Evolutionary conservation across 345 rosid species (phyloP).

Genomic region (Salix suchowensis): DNA sequence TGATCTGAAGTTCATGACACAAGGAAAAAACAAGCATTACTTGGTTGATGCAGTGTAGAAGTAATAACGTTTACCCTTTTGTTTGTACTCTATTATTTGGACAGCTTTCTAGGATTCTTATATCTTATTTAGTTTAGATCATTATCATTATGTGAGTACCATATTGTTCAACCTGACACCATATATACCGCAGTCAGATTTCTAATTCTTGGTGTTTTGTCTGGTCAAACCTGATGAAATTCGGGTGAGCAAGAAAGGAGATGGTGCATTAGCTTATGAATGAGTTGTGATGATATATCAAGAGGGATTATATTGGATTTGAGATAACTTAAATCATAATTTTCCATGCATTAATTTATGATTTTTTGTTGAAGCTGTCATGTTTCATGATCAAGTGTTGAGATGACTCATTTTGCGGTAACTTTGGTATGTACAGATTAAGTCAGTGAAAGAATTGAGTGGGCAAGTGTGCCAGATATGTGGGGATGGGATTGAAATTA

Average conservation of each 20-base stretch:
- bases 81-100: neutral
- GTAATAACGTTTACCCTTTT: neutral
- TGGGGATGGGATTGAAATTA: constrained; percentile 77
- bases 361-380: neutral
- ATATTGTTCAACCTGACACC: neutral
- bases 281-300: neutral
- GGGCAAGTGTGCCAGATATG: constrained; percentile 90
- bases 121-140: neutral
- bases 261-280: neutral
- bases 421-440: constrained; percentile 49
- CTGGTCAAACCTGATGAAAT: neutral
- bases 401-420: constrained; percentile 2
- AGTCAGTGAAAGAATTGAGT: constrained; percentile 80
- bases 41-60: neutral
- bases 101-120: neutral
- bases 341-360: neutral
- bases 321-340: neutral
- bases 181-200: neutral
- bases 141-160: neutral
- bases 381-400: constrained; percentile 10
- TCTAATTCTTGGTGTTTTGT: neutral
- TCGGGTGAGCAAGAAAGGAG: neutral
- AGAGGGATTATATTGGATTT: neutral
- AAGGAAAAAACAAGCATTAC: neutral
- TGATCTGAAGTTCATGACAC: neutral